Percentiles rank a stretch among this genome's conserved stretches.
These are phyloP conservation scores for Trametes coccinea DNA, from an alignment of 768 basidiomycete species.

Conservation along the genomic window DNA sequence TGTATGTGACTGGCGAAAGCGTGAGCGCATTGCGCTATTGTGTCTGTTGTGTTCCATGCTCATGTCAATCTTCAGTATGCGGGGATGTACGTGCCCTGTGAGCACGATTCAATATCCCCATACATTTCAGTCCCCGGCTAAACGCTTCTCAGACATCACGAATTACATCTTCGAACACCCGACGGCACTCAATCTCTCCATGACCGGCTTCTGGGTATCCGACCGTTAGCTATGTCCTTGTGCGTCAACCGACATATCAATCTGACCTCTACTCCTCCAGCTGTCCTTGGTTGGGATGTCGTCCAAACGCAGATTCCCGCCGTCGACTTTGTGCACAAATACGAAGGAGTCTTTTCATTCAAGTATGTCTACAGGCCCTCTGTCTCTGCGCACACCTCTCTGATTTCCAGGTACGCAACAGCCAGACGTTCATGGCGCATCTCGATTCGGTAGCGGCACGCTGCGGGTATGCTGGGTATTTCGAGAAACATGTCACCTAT, in stretches of 20 bases:
- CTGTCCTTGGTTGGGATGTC: slow-evolving; percentile 43
- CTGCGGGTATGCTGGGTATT: slow-evolving; percentile 67
- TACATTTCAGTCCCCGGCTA: too few species aligned
- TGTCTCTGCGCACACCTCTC: background rate
- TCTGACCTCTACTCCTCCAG: background rate
- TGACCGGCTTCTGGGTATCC: slow-evolving; percentile 73
- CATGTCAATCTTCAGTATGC: slow-evolving; percentile 54
- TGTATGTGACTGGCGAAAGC: slow-evolving; percentile 74
- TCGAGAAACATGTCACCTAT: slow-evolving; percentile 61
- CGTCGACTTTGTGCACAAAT: slow-evolving; percentile 74
- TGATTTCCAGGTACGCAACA: slow-evolving; percentile 25
- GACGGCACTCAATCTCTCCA: slow-evolving; percentile 48
- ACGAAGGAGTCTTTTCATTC: slow-evolving; percentile 66
- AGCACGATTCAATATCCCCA: slow-evolving; percentile 24
- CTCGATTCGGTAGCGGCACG: slow-evolving; percentile 51
- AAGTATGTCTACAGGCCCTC: slow-evolving; percentile 49
- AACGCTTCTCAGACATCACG: slow-evolving; percentile 56
- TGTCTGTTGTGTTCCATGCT: background rate
- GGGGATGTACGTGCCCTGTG: slow-evolving; percentile 65
- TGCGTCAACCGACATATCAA: too few species aligned
- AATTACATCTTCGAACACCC: slow-evolving; percentile 70
- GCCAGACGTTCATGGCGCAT: slow-evolving; percentile 60
- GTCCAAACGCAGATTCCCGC: slow-evolving; percentile 72
- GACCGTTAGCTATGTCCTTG: slow-evolving; percentile 52
- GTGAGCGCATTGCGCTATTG: slow-evolving; percentile 34